phyloP scores from a whole-genome alignment of 768 basidiomycete genomes.

The Strobilomyces confusus region DNA sequence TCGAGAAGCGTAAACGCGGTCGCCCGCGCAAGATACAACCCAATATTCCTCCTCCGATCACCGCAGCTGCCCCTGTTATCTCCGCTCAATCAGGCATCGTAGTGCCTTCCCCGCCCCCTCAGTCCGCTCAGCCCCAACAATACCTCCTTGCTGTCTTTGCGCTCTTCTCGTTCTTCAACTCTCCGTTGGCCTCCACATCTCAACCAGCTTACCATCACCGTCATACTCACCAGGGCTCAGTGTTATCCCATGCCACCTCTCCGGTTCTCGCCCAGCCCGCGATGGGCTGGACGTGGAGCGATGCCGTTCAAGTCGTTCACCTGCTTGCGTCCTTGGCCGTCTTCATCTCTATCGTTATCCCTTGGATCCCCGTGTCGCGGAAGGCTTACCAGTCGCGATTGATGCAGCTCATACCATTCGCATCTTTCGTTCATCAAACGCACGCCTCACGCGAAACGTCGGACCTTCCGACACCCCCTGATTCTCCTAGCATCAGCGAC shows the following conservation, averaged over 20 bases:
- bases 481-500: slow-evolving; percentile 24
- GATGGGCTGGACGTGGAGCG: slow-evolving; percentile 43
- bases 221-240: slow-evolving; percentile 57
- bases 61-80: slow-evolving; percentile 22
- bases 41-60: slow-evolving; percentile 35
- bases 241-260: slow-evolving; percentile 41
- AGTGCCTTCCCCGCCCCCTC: slow-evolving; percentile 12
- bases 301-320: slow-evolving; percentile 61
- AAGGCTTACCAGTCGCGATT: slow-evolving; percentile 22
- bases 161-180: slow-evolving; percentile 83
- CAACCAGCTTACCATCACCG: slow-evolving; percentile 34
- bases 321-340: slow-evolving; percentile 61
- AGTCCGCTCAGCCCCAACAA: slow-evolving; percentile 38
- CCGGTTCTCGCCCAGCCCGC: slow-evolving; percentile 16
- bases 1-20: slow-evolving; percentile 82
- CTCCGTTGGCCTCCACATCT: slow-evolving; percentile 50
- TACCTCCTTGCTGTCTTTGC: slow-evolving; percentile 82
- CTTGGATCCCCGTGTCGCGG: slow-evolving; percentile 37
- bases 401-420: slow-evolving; percentile 27
- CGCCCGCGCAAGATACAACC: slow-evolving; percentile 71
- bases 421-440: slow-evolving; percentile 7
- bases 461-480: slow-evolving; percentile 29
- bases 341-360: slow-evolving; percentile 51
- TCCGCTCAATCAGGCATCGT: slow-evolving; percentile 14
- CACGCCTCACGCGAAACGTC: slow-evolving; percentile 1